phyloP scores from a whole-genome alignment of 768 basidiomycete genomes.

The Russula sp. region DNA sequence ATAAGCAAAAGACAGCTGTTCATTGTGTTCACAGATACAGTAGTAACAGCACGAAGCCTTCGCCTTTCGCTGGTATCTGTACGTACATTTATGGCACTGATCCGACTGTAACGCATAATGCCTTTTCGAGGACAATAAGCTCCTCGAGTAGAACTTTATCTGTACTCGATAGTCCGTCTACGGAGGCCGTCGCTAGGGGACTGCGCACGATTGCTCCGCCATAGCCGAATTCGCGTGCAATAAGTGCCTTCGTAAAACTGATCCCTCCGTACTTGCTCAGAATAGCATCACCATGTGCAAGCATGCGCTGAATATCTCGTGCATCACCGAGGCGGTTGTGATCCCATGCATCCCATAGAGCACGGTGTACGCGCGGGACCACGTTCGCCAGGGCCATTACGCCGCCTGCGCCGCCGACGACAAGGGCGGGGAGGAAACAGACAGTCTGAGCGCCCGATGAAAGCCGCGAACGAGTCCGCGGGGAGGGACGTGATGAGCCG shows the following conservation, averaged over 20 bases:
- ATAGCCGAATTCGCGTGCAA: conserved; percentile 58
- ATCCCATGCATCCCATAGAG: conserved; percentile 14
- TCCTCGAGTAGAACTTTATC: conserved; percentile 25
- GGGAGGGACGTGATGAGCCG: conserved; percentile 58
- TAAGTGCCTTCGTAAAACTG: conserved; percentile 56
- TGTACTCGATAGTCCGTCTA: conserved; percentile 19
- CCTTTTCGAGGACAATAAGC: conserved; percentile 28
- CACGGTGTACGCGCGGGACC: conserved; percentile 23
- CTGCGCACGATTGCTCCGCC: conserved; percentile 35
- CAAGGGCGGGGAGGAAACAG: conserved; percentile 53
- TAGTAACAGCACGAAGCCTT: too few relatives aligned
- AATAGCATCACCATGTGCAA: conserved; percentile 65
- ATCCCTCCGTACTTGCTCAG: conserved; percentile 57
- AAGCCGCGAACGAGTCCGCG: conserved; percentile 53
- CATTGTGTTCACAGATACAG: too few relatives aligned
- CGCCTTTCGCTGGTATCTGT: neutral
- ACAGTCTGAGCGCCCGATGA: conserved; percentile 67
- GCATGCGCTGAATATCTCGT: conserved; percentile 48
- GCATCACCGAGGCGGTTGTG: conserved; percentile 49
- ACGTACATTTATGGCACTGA: neutral
- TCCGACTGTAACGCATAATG: conserved; percentile 18
- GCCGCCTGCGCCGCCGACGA: conserved; percentile 54
- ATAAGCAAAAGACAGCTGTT: too few relatives aligned
- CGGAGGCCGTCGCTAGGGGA: conserved; percentile 23
- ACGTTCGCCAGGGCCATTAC: conserved; percentile 62